These are phyloP conservation scores for Cadophora sp. DNA, from an alignment of 2,329 filamentous ascomycete species.

Conservation along the genomic window DNA sequence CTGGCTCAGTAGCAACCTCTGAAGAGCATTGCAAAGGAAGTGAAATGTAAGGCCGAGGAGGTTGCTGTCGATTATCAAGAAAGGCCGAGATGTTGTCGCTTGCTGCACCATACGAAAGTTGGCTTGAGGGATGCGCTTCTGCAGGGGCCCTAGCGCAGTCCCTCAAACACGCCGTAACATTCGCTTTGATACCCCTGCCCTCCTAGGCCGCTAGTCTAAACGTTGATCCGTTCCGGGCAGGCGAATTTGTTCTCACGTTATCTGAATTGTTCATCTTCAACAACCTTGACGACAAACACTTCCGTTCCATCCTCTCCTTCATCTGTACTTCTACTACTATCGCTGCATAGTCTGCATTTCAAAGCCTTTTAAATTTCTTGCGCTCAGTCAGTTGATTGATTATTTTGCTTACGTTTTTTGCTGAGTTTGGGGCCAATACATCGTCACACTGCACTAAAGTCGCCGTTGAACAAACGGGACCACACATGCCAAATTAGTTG, in stretches of 20 bases:
- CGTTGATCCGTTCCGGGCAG: background rate
- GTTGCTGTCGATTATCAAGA: constrained; percentile 21
- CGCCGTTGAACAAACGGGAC: constrained; percentile 7
- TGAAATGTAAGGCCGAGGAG: background rate
- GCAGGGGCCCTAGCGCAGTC: background rate
- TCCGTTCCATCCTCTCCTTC: constrained; percentile 10
- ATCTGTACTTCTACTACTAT: constrained; percentile 4
- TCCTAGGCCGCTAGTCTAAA: background rate
- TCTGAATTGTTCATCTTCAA: background rate
- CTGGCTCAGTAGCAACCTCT: background rate
- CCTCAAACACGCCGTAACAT: background rate
- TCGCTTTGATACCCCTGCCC: background rate
- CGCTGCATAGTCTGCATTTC: background rate
- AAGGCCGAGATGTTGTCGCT: background rate
- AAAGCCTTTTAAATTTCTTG: background rate
- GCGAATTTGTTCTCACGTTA: background rate
- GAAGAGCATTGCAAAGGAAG: background rate
- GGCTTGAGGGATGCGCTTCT: background rate
- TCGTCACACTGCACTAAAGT: background rate
- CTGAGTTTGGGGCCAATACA: constrained; percentile 1
- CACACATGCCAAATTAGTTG: constrained; percentile 5
- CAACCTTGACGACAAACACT: background rate
- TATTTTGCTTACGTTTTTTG: constrained; percentile 1
- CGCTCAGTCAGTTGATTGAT: background rate
- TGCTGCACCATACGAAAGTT: background rate